Conservation (phyloP, 345 rosid species). For the Eucalyptus regnans region DNA sequence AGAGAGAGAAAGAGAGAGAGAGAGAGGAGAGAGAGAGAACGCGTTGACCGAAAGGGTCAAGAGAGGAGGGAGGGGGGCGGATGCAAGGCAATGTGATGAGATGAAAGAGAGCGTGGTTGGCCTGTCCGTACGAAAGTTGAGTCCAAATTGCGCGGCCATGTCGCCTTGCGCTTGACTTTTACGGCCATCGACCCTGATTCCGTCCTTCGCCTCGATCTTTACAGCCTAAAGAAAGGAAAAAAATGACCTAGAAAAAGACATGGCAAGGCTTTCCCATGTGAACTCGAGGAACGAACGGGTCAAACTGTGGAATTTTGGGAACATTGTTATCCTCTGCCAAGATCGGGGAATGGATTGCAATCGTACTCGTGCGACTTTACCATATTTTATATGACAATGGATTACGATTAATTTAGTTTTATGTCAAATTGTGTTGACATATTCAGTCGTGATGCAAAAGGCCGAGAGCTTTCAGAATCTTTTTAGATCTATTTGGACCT, state of each 20-base stretch:
- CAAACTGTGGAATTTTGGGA: not conserved
- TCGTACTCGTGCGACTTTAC: not conserved
- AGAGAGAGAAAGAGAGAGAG: not conserved
- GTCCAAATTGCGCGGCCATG: not conserved
- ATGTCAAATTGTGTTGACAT: not conserved
- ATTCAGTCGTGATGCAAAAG: not conserved
- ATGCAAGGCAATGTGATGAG: not conserved
- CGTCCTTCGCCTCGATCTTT: not conserved
- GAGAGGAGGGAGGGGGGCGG: no score
- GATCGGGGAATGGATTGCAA: not conserved
- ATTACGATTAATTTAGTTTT: not conserved
- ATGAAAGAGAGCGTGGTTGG: not conserved
- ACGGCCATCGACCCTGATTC: not conserved
- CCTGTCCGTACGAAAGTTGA: not conserved
- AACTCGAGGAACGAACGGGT: not conserved
- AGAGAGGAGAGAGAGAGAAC: not conserved
- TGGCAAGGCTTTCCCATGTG: not conserved
- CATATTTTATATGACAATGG: not conserved
- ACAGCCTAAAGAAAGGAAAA: not conserved
- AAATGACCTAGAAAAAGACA: not conserved
- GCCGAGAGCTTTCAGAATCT: rapidly evolving
- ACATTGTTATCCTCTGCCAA: not conserved
- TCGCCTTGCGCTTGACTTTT: not conserved
- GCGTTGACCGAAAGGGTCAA: not conserved
- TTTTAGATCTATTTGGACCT: rapidly evolving